Conservation (phyloP, 192 early-diverging fungal genomes). For the Coemansia sp. region DNA sequence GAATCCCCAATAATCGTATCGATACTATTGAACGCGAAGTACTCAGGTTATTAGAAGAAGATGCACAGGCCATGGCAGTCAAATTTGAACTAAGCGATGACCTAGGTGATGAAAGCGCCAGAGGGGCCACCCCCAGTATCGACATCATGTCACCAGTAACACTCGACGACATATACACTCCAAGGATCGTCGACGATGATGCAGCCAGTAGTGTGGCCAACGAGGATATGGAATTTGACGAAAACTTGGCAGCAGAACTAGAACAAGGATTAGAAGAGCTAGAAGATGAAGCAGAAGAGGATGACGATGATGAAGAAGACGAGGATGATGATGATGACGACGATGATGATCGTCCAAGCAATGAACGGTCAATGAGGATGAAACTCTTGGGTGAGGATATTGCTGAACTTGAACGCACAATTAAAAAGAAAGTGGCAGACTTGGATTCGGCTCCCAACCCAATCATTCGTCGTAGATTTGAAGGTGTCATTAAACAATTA, state of each 20-base stretch:
- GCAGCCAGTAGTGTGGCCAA: slow-evolving; percentile 38
- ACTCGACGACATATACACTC: slow-evolving; percentile 34
- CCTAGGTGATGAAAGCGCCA: slow-evolving; percentile 15
- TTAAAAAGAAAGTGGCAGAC: slow-evolving; percentile 34
- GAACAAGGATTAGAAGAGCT: slow-evolving; percentile 33
- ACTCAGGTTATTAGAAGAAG: slow-evolving; percentile 31
- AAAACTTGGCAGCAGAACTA: slow-evolving; percentile 36
- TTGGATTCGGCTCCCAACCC: slow-evolving; percentile 44
- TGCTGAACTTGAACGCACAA: slow-evolving; percentile 35
- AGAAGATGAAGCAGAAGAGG: slow-evolving; percentile 28
- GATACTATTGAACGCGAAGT: slow-evolving; percentile 40
- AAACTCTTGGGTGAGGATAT: slow-evolving; percentile 39
- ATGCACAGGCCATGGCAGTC: slow-evolving; percentile 36
- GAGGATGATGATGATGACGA: slow-evolving; percentile 22
- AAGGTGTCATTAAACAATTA: slow-evolving; percentile 37
- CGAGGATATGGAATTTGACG: slow-evolving; percentile 45
- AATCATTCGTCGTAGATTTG: slow-evolving; percentile 38
- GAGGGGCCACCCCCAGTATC: slow-evolving; percentile 31
- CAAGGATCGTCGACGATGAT: slow-evolving; percentile 33
- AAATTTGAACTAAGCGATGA: slow-evolving; percentile 36
- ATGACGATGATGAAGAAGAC: slow-evolving; percentile 22
- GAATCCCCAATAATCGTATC: slow-evolving; percentile 20
- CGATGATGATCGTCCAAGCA: slow-evolving; percentile 29
- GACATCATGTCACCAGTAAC: slow-evolving; percentile 44
- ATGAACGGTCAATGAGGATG: slow-evolving; percentile 38